Evolutionary conservation across 768 basidiomycete genomes (phyloP), one percentile per base, ranked within the genome.

Genomic region (Trametes cingulata): DNA sequence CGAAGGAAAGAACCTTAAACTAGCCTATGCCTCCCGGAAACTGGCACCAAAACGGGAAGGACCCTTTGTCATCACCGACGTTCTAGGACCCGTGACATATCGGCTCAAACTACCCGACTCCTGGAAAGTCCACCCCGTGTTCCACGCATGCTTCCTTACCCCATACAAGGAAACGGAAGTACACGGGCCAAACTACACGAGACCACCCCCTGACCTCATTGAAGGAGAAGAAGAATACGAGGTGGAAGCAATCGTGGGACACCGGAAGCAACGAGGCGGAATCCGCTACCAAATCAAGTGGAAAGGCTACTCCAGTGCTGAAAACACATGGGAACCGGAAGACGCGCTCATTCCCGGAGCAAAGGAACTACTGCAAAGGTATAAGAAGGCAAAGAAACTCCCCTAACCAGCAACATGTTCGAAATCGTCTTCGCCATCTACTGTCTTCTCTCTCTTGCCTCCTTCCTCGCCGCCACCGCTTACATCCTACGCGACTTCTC

Each of bases 21-120:
- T 75, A 0, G 72, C 62, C 65, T 41, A 74, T 1, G 69, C 73
- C 42, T 68, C 59, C 0, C 68, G 69, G 51, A 75, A 74, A 46
- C 47, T 73, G 0, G 58, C 54, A 8, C 54, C 63, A 15, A 53
- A 58, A 35, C 46, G 65, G 7, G 63, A 59, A 17, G 60, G 72
- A 0, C 73, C 70, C 0, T 75, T 73, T 54, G 33, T 35, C 4
- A 63, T 75, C 48, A 37, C 62, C 2, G 51, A 67, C 35, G 68
- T 67, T 19, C 53, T 72, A 12, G 64, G 69, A 1, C 25, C 50
- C 1, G 43, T 47, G 7, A 60, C 71, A 0, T 75, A 64, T 51
- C 58, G 63, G 9, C 60, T 75, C 0, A 37, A 40, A 5, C 58
- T 74, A 6, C 73, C 73, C 4, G 1, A 13, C 0, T 52, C 54